A percentile compares a stretch with the other conserved stretches of the same genome.
phyloP scores from a whole-genome alignment of 148 eudicot genomes.

The Euryodendron excelsum region DNA sequence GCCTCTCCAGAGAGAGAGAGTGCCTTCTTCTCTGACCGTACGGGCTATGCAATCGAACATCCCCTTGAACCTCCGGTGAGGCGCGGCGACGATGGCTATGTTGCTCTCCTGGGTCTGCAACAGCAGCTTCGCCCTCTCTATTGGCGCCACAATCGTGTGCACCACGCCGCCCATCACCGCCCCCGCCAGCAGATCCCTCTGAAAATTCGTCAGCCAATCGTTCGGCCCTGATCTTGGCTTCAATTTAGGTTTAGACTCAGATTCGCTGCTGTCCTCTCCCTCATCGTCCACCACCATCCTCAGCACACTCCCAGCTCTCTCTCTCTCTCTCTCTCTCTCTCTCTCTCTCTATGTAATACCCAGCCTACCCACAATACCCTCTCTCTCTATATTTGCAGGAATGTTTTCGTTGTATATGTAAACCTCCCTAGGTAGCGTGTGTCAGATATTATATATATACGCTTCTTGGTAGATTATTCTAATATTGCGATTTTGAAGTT shows the following conservation, averaged over 20 bases:
- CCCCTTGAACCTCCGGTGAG: conserved; percentile 77
- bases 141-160: conserved; percentile 94
- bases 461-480: background rate
- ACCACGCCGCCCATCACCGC: conserved; percentile 89
- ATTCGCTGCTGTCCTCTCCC: conserved; percentile 15
- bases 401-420: background rate
- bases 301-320: conserved; percentile 1
- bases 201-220: conserved; percentile 48
- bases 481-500: background rate
- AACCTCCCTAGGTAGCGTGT: background rate
- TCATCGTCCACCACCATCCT: conserved; percentile 20
- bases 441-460: background rate
- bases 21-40: conserved; percentile 70
- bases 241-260: background rate
- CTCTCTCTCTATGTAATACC: conserved; percentile 2
- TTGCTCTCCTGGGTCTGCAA: conserved; percentile 94
- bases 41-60: conserved; percentile 75
- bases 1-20: conserved; percentile 87
- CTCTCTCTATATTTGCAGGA: conserved; percentile 12
- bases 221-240: conserved; percentile 8
- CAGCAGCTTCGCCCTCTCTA: conserved; percentile 87
- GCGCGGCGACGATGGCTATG: conserved; percentile 57
- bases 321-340: conserved; percentile 20
- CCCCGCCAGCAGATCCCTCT: conserved; percentile 84
- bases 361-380: too few relatives aligned